phyloP scores from a whole-genome alignment of 768 basidiomycete species.

The Lactarius vividus region DNA sequence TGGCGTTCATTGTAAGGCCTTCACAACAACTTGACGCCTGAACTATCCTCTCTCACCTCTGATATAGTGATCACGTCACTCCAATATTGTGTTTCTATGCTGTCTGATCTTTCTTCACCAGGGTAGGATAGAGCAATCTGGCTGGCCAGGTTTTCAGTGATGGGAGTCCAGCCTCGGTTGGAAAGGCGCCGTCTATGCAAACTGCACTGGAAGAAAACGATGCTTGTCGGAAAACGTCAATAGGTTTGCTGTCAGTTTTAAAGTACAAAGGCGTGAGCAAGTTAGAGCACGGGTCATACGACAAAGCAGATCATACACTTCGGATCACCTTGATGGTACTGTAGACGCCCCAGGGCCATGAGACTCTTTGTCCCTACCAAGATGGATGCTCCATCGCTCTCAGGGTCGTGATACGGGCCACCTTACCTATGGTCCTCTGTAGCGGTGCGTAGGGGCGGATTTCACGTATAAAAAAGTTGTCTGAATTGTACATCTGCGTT shows the following conservation, averaged over 20 bases:
- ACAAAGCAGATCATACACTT: too few species aligned
- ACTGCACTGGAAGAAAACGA: neutral
- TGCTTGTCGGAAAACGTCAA: neutral
- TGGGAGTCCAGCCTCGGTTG: neutral
- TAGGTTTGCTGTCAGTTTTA: neutral
- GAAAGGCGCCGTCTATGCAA: neutral
- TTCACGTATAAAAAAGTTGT: neutral
- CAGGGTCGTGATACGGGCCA: neutral
- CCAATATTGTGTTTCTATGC: neutral
- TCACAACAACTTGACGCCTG: neutral
- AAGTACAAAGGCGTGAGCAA: neutral
- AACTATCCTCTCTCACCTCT: neutral
- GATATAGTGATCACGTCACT: too few species aligned
- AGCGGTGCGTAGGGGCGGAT: neutral
- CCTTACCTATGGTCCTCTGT: neutral
- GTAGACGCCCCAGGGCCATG: too few species aligned
- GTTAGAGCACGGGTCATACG: too few species aligned
- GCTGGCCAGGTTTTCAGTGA: neutral
- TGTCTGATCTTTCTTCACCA: neutral
- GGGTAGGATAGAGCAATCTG: neutral
- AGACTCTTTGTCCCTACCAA: neutral
- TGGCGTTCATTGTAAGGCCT: neutral
- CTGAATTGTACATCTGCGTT: neutral
- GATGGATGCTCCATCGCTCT: neutral
- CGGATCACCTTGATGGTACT: too few species aligned